A percentile compares a stretch with the other conserved stretches of the same genome.
phyloP scores from a whole-genome alignment of 2,329 filamentous ascomycete genomes.

The Epichloe aotearoae region DNA sequence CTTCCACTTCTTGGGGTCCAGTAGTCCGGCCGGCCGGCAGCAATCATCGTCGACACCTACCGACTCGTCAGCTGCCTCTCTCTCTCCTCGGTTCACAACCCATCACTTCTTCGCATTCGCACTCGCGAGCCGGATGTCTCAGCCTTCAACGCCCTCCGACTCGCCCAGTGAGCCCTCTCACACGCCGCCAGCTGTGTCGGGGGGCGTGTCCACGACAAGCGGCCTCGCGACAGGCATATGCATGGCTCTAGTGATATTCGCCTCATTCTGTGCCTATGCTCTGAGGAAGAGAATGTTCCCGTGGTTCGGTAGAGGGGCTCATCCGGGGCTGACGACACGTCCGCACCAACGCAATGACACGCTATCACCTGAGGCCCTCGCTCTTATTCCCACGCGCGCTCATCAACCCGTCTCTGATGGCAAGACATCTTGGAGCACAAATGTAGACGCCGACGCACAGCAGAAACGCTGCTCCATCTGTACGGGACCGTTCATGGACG shows the following conservation, averaged over 20 bases:
- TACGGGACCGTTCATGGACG: slow-evolving; percentile 1
- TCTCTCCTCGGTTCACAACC: too few relatives aligned
- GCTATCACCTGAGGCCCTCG: neutral
- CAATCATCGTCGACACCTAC: neutral
- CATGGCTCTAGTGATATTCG: neutral
- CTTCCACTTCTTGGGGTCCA: neutral
- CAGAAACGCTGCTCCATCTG: slow-evolving; percentile 2
- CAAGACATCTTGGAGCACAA: neutral
- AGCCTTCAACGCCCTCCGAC: neutral
- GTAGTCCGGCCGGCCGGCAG: neutral
- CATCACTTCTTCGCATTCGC: neutral
- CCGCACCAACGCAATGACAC: neutral
- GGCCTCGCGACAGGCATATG: neutral
- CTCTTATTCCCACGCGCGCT: neutral
- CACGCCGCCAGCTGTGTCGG: neutral
- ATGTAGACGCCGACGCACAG: neutral
- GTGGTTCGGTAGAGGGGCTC: neutral
- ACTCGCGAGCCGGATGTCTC: neutral
- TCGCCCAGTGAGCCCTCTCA: neutral
- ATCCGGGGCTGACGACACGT: too few relatives aligned
- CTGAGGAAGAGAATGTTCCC: neutral
- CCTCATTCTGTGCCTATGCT: neutral
- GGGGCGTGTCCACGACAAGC: neutral
- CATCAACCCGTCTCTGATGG: neutral
- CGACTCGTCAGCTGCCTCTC: too few relatives aligned